Percentiles rank a stretch among this genome's conserved stretches.
Evolutionary conservation across 2,329 filamentous ascomycete species (phyloP).

Genomic region (Ceratocystis variospora): DNA sequence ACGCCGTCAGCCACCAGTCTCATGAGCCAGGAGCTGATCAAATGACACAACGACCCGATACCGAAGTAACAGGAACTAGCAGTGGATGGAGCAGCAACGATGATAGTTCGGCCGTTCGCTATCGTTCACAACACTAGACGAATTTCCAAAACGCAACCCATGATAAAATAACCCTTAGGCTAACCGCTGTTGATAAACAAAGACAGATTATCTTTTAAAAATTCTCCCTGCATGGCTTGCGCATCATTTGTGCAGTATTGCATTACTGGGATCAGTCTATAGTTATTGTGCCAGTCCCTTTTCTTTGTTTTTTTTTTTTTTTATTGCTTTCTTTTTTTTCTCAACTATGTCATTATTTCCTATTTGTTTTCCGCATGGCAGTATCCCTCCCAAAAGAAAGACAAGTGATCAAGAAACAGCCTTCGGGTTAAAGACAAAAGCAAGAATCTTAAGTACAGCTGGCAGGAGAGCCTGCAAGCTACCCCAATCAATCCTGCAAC

Average conservation of each 20-base stretch:
- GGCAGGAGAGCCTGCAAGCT: neutral
- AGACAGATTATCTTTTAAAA: no score
- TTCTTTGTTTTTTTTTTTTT: no score
- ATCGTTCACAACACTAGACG: neutral
- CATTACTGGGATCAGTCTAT: no score
- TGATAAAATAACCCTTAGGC: no score
- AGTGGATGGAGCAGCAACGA: neutral
- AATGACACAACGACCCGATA: neutral
- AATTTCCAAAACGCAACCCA: neutral
- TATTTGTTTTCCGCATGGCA: no score
- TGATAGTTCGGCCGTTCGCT: neutral
- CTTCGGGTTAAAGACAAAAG: neutral
- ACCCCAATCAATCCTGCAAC: neutral
- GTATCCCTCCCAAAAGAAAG: neutral
- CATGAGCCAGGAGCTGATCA: neutral
- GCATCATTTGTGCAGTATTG: no score
- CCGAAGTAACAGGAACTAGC: neutral
- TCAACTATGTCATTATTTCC: no score
- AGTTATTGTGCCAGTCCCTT: no score
- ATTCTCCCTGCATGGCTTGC: no score
- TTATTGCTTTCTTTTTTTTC: no score
- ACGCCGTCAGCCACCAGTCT: neutral
- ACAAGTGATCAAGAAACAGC: neutral
- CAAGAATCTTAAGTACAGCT: neutral
- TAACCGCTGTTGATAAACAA: no score